Evolutionary conservation across 139 green algal genomes (phyloP).

Genomic region (Tetratostichococcus sp.): DNA sequence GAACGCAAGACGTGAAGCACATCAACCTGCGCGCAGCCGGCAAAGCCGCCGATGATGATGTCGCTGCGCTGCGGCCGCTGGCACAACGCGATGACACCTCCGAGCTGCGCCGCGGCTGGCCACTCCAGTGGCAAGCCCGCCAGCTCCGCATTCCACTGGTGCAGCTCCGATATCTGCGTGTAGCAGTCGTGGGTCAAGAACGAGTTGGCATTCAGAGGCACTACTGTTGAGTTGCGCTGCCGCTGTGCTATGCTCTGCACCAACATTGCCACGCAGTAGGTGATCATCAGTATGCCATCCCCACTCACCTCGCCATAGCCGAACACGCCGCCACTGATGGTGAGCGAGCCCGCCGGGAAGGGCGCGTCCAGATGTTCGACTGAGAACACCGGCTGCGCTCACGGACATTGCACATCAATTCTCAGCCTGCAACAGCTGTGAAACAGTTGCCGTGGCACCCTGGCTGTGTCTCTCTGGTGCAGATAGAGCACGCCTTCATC

Average conservation of each 20-base stretch:
- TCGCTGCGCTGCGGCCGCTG: neutral
- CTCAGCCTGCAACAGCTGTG: no score
- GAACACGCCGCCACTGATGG: neutral
- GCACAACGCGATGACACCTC: neutral
- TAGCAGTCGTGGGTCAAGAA: no score
- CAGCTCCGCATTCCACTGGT: constrained; percentile 14
- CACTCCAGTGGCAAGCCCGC: neutral
- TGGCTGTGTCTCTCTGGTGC: no score
- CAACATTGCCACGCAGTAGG: no score
- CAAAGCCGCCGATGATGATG: neutral
- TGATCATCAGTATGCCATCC: no score
- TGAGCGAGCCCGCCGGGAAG: neutral
- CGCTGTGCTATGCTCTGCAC: no score
- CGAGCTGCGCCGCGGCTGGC: neutral
- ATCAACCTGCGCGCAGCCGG: neutral
- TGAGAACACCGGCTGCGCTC: neutral
- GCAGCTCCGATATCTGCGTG: constrained; percentile 51
- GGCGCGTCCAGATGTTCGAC: neutral
- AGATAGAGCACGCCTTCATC: no score
- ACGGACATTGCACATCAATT: no score
- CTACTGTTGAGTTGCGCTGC: no score
- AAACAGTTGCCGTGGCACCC: no score
- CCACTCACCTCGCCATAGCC: neutral
- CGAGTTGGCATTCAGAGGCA: no score
- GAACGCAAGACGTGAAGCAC: no score